Evolutionary conservation across 2,329 filamentous ascomycete species (phyloP).

Genomic region (Zymoseptoria brevis): DNA sequence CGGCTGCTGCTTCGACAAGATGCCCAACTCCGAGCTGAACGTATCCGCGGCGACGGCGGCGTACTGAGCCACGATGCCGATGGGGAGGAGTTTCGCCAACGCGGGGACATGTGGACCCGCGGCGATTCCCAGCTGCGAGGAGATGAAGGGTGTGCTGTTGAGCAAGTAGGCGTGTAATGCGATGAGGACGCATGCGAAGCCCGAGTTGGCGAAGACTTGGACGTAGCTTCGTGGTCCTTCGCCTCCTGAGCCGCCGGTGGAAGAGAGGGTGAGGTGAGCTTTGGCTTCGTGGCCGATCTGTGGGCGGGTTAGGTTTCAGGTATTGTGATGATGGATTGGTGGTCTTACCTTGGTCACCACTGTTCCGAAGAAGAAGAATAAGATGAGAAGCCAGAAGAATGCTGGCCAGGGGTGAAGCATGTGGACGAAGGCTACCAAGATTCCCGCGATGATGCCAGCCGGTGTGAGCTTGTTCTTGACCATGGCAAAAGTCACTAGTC

Average conservation of each 20-base stretch:
- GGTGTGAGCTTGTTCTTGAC: conserved; percentile 54
- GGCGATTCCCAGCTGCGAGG: conserved; percentile 18
- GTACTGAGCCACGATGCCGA: conserved; percentile 54
- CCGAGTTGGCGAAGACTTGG: conserved; percentile 85
- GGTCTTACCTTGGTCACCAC: conserved; percentile 65
- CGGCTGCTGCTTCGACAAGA: conserved; percentile 66
- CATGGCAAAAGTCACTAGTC: conserved; percentile 47
- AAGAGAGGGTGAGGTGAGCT: conserved; percentile 67
- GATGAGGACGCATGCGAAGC: conserved; percentile 62
- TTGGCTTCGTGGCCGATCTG: conserved; percentile 85
- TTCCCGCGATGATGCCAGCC: conserved; percentile 62
- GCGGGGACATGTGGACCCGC: conserved; percentile 35
- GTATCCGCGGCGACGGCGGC: conserved; percentile 89
- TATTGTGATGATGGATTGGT: neutral
- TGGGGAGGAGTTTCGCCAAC: conserved; percentile 34
- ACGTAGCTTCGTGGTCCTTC: conserved; percentile 77
- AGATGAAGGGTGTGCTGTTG: conserved; percentile 24
- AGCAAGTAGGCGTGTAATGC: conserved; percentile 44
- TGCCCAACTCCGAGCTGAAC: conserved; percentile 90
- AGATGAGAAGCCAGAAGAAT: conserved; percentile 74
- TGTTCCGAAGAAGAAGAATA: conserved; percentile 83
- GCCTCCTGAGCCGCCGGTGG: conserved; percentile 63
- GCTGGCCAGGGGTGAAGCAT: conserved; percentile 87
- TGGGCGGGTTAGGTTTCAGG: neutral
- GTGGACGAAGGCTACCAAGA: conserved; percentile 67